Conservation (phyloP, 768 basidiomycete genomes). For the Suillus ampliporus region DNA sequence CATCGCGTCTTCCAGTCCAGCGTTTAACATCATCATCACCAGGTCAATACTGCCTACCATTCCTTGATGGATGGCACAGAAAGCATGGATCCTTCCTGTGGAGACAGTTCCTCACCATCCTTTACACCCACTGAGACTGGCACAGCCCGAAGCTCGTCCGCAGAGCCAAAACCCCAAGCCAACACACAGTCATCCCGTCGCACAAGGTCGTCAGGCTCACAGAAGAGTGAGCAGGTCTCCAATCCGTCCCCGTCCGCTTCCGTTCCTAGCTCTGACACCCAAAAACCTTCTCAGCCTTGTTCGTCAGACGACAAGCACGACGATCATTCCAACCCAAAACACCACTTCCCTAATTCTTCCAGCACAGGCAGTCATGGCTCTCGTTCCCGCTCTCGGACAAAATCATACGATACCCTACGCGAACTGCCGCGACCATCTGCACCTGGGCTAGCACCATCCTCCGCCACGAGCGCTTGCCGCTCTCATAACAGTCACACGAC, state of each 20-base stretch:
- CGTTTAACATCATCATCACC: not conserved
- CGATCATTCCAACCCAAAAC: constrained; percentile 21
- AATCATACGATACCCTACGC: constrained; percentile 28
- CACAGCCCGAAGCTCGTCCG: constrained; percentile 20
- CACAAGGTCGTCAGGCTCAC: constrained; percentile 37
- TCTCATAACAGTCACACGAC: not conserved
- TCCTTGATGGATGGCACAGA: constrained; percentile 51
- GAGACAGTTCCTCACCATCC: constrained; percentile 33
- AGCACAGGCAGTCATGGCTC: constrained; percentile 18
- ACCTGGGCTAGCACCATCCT: not conserved
- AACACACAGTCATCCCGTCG: constrained; percentile 32
- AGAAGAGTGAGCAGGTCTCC: constrained; percentile 29
- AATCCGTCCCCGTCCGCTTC: constrained; percentile 19
- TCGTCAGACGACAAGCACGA: constrained; percentile 8
- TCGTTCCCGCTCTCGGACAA: constrained; percentile 26
- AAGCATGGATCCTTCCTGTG: constrained; percentile 33
- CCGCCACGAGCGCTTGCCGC: constrained; percentile 13
- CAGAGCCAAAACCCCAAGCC: constrained; percentile 26
- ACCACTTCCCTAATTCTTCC: constrained; percentile 19
- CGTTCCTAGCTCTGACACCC: constrained; percentile 14
- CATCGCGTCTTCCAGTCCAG: constrained; percentile 8
- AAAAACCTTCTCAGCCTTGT: constrained; percentile 20
- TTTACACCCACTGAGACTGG: constrained; percentile 23
- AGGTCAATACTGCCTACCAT: constrained; percentile 66
- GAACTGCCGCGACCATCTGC: constrained; percentile 24